Conservation (phyloP, 2,329 filamentous ascomycete genomes). For the Cercospora janseana region DNA sequence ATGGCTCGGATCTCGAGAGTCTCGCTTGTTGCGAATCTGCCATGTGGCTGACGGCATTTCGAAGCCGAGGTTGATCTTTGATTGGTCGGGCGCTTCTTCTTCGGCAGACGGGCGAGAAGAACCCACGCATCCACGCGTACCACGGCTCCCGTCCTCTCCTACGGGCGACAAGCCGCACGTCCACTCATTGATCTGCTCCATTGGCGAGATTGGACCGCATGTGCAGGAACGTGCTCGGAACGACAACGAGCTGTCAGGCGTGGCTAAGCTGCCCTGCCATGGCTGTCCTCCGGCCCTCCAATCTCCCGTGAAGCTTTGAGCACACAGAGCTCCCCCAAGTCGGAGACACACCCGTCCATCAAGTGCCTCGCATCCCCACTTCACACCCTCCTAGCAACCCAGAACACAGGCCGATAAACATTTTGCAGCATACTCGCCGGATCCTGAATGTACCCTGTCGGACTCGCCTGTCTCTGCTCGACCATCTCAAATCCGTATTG, state of each 20-base stretch:
- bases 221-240: not conserved
- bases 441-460: constrained; percentile 85
- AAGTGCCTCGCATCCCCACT: not conserved
- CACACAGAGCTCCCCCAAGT: not conserved
- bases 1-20: constrained; percentile 1
- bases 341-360: no score
- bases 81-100: not conserved
- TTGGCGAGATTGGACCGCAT: not conserved
- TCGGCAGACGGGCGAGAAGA: not conserved
- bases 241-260: not conserved
- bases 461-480: constrained; percentile 49
- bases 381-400: constrained; percentile 74
- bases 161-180: no score
- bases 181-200: no score
- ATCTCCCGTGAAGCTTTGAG: no score
- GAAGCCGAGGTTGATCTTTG: constrained; percentile 4
- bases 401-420: constrained; percentile 74
- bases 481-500: constrained; percentile 71
- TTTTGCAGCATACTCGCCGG: constrained; percentile 80
- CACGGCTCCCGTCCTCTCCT: no score
- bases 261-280: not conserved
- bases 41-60: constrained; percentile 5
- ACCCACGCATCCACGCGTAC: not conserved
- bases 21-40: no score
- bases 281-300: no score